Evolutionary conservation across 2,329 filamentous ascomycete genomes (phyloP).

Genomic region (Podosphaera leucotricha): DNA sequence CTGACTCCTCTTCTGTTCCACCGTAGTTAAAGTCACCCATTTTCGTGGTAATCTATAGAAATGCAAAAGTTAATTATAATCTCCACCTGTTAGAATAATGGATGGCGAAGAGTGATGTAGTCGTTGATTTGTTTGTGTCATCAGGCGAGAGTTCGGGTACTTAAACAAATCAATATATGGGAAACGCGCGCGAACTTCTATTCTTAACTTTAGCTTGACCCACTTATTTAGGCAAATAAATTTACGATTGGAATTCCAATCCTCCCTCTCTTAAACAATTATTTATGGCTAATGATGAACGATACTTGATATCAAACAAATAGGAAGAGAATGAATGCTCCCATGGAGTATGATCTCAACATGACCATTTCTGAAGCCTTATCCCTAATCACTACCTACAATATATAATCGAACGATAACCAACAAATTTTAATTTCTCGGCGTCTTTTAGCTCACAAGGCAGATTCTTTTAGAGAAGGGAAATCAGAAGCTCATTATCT

Average conservation of each 20-base stretch:
- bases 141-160: neutral
- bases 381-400: no score
- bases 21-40: constrained; percentile 58
- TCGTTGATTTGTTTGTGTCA: neutral
- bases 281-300: constrained; percentile 36
- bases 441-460: no score
- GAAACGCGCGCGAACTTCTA: neutral
- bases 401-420: no score
- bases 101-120: neutral
- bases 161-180: neutral
- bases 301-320: constrained; percentile 29
- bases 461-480: no score
- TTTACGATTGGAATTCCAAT: constrained; percentile 1
- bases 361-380: constrained; percentile 34
- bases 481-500: no score
- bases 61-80: neutral
- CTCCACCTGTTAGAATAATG: neutral
- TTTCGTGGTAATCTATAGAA: constrained; percentile 3
- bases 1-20: constrained; percentile 57
- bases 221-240: neutral
- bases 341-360: constrained; percentile 31
- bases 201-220: neutral
- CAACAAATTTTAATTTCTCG: no score
- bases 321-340: constrained; percentile 47
- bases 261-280: constrained; percentile 12